These are phyloP conservation scores for Chimonanthus salicifolius DNA, from an alignment of 164 flowering plant genomes.

Conservation along the genomic window DNA sequence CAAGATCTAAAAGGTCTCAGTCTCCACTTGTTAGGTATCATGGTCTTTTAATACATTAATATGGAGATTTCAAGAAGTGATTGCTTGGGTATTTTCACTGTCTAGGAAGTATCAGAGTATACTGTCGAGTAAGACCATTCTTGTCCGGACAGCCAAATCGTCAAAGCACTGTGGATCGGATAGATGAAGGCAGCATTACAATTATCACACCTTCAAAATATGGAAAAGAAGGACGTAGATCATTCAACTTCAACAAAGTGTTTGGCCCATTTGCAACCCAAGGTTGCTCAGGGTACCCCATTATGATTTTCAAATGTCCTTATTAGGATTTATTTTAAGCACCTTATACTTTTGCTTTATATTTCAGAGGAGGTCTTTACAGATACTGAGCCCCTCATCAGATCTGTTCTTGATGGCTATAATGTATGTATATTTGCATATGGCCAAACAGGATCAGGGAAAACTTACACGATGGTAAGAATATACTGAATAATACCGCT, in stretches of 20 bases:
- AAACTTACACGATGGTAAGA: conserved; percentile 90
- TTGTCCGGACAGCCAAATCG: conserved; percentile 51
- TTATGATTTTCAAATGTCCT: neutral
- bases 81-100: conserved; percentile 1
- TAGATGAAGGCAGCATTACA: conserved; percentile 77
- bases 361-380: conserved; percentile 83
- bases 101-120: conserved; percentile 91
- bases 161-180: conserved; percentile 55
- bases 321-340: neutral
- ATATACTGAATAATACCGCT: neutral
- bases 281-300: conserved; percentile 36
- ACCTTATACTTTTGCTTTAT: neutral
- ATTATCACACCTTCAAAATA: conserved; percentile 57
- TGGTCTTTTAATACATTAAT: neutral
- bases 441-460: conserved; percentile 99
- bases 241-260: conserved; percentile 85
- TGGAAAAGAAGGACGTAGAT: conserved; percentile 66
- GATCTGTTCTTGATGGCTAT: conserved; percentile 97
- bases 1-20: conserved; percentile 91
- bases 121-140: conserved; percentile 95
- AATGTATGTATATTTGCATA: conserved; percentile 99
- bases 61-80: neutral
- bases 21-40: neutral
- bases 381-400: conserved; percentile 87
- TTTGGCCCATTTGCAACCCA: conserved; percentile 90